A percentile compares a stretch with the other conserved stretches of the same genome.
phyloP scores from a whole-genome alignment of 768 basidiomycete genomes.

The Vararia minispora region DNA sequence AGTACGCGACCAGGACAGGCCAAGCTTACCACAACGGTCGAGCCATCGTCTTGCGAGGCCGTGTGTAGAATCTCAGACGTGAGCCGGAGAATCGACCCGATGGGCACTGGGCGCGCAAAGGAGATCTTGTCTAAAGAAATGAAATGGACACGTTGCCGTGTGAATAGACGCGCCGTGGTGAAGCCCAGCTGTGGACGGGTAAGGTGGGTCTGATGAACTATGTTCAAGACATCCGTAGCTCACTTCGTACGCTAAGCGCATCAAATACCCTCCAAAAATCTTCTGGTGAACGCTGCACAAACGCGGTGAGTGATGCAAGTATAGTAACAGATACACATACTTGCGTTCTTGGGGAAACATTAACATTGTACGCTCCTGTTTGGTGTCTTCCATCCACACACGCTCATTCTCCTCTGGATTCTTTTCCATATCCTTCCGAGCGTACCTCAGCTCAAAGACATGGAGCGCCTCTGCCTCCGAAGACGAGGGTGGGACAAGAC shows the following conservation, averaged over 20 bases:
- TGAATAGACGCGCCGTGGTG: conserved; percentile 60
- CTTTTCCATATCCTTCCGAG: conserved; percentile 26
- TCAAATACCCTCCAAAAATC: conserved; percentile 65
- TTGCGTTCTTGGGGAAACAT: conserved; percentile 86
- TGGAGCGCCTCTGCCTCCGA: conserved; percentile 61
- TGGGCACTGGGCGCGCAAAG: conserved; percentile 72
- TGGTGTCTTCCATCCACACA: conserved; percentile 70
- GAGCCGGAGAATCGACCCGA: conserved; percentile 70
- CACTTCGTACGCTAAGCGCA: conserved; percentile 67
- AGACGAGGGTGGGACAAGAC: conserved; percentile 63
- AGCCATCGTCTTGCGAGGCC: conserved; percentile 32
- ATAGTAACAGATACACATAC: conserved; percentile 28
- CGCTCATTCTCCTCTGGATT: conserved; percentile 27
- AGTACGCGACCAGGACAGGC: not conserved
- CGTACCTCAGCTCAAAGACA: conserved; percentile 51
- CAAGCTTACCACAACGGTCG: conserved; percentile 45
- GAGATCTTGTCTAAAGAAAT: conserved; percentile 71
- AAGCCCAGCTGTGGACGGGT: conserved; percentile 46
- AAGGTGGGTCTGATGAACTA: not conserved
- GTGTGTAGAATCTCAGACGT: conserved; percentile 61
- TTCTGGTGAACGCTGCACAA: conserved; percentile 61
- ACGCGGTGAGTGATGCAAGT: conserved; percentile 1
- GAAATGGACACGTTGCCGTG: conserved; percentile 55
- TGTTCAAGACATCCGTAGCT: no score
- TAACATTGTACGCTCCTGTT: conserved; percentile 54